Evolutionary conservation across 2,329 filamentous ascomycete genomes (phyloP).

Genomic region (Aspergillus persii): DNA sequence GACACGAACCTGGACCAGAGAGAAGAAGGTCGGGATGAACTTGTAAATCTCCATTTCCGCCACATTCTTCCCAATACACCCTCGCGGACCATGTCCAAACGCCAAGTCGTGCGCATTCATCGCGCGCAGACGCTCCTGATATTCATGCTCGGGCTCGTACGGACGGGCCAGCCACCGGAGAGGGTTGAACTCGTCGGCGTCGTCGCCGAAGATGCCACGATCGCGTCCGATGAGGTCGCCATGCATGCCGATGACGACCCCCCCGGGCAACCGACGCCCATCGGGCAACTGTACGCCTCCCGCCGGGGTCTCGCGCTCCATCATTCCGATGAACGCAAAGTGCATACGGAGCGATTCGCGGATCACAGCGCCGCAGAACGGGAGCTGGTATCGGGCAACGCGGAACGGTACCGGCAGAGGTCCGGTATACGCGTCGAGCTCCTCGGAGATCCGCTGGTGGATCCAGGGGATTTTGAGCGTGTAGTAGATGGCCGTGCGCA

Average conservation of each 20-base stretch:
- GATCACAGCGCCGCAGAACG: conserved; percentile 30
- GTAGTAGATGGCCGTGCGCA: conserved; percentile 34
- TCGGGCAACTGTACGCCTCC: conserved; percentile 21
- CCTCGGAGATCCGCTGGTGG: conserved; percentile 45
- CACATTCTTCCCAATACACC: conserved; percentile 57
- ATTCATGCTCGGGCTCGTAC: conserved; percentile 14
- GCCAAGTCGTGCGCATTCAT: conserved; percentile 25
- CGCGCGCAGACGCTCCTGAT: conserved; percentile 13
- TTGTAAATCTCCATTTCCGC: conserved; percentile 60
- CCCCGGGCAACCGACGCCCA: conserved; percentile 21
- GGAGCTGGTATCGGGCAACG: conserved; percentile 25
- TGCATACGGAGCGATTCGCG: conserved; percentile 29
- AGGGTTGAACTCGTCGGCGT: conserved; percentile 21
- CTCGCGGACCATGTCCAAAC: conserved; percentile 55
- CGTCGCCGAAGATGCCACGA: conserved; percentile 20
- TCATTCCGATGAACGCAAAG: conserved; percentile 20
- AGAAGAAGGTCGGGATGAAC: conserved; percentile 53
- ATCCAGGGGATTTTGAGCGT: conserved; percentile 24
- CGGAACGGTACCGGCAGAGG: conserved; percentile 14
- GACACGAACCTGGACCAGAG: conserved; percentile 14
- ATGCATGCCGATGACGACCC: conserved; percentile 33
- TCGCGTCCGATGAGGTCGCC: conserved; percentile 31
- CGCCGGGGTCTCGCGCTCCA: conserved; percentile 25
- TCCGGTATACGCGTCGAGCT: conserved; percentile 42
- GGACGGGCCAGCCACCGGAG: conserved; percentile 23